A percentile compares a stretch with the other conserved stretches of the same genome.
Conservation (phyloP, 225 moss, liverwort and hornwort species). For the Polytrichum formosum region DNA sequence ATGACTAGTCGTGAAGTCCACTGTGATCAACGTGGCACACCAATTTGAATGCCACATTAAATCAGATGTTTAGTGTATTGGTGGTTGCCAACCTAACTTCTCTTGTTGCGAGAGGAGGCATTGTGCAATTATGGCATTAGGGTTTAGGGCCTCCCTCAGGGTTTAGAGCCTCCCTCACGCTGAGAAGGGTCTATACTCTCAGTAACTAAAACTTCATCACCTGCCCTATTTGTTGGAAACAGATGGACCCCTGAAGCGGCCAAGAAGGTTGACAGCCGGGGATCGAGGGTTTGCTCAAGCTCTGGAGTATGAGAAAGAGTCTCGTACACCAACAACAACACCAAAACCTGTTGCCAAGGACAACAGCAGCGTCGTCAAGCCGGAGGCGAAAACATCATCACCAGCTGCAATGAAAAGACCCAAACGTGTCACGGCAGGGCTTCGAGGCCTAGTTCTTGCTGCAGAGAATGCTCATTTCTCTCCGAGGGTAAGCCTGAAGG, state of each 20-base stretch:
- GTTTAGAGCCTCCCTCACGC: background rate
- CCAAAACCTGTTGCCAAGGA: constrained; percentile 21
- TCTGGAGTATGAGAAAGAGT: constrained; percentile 33
- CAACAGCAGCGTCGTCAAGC: constrained; percentile 27
- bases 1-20: too few relatives aligned
- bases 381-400: constrained; percentile 9
- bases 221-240: background rate
- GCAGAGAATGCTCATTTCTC: constrained; percentile 39
- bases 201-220: too few relatives aligned
- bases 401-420: constrained; percentile 39
- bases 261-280: constrained; percentile 46
- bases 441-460: constrained; percentile 39
- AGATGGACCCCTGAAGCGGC: constrained; percentile 44
- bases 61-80: too few relatives aligned
- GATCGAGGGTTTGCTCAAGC: constrained; percentile 52
- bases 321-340: constrained; percentile 8
- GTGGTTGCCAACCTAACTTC: too few relatives aligned
- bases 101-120: too few relatives aligned
- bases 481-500: constrained; percentile 27
- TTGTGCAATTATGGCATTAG: too few relatives aligned
- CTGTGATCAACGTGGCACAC: too few relatives aligned
- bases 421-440: constrained; percentile 46
- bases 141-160: too few relatives aligned
- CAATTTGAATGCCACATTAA: too few relatives aligned
- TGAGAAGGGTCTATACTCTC: background rate